Evolutionary conservation across 495 filamentous ascomycete species (phyloP).

Genomic region (Talaromyces stipitatus): DNA sequence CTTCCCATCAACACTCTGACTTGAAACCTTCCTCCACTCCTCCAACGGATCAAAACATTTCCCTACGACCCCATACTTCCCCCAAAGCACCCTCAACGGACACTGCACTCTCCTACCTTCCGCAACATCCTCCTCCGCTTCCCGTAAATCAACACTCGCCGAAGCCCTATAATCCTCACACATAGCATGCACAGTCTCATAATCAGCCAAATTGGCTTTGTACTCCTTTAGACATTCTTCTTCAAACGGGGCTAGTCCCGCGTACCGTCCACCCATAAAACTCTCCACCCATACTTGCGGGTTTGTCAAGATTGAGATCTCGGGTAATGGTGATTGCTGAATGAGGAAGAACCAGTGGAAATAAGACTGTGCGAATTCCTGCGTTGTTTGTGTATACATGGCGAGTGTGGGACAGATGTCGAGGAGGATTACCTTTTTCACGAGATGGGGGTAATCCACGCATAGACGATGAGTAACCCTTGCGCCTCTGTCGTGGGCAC

Average conservation of each 20-base stretch:
- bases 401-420: constrained; percentile 32
- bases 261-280: constrained; percentile 16
- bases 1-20: constrained; percentile 17
- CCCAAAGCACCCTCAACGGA: constrained; percentile 29
- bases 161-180: constrained; percentile 37
- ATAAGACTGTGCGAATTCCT: constrained; percentile 24
- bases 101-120: constrained; percentile 23
- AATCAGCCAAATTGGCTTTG: constrained; percentile 17
- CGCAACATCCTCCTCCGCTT: constrained; percentile 21
- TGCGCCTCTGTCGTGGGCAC: constrained; percentile 32
- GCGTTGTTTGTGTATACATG: constrained; percentile 24
- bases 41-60: constrained; percentile 23
- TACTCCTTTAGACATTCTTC: constrained; percentile 17
- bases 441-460: constrained; percentile 22
- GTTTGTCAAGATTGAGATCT: constrained; percentile 18
- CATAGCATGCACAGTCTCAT: constrained; percentile 22
- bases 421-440: constrained; percentile 23
- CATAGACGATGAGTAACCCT: constrained; percentile 32
- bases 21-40: constrained; percentile 27
- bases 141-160: constrained; percentile 27
- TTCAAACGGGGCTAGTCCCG: constrained; percentile 9
- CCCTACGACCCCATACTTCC: constrained; percentile 24
- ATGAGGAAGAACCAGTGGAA: constrained; percentile 40
- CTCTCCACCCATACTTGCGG: constrained; percentile 13
- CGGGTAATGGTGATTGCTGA: constrained; percentile 26